A percentile compares a stretch with the other conserved stretches of the same genome.
These are phyloP conservation scores for Fomitopsis pulvina DNA, from an alignment of 768 basidiomycete species.

Conservation along the genomic window DNA sequence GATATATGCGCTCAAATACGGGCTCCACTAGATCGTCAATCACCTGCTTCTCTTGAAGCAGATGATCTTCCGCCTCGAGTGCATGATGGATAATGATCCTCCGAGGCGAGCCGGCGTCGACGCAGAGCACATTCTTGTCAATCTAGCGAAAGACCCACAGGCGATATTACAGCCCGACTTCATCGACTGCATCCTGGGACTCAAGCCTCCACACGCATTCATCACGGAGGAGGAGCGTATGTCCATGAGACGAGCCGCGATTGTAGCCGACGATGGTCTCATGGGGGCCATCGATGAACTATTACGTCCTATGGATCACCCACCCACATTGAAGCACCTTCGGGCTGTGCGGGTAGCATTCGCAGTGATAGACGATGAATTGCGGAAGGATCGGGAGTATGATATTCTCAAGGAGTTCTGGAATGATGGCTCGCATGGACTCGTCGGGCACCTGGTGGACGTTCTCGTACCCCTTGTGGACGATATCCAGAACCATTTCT, in stretches of 20 bases:
- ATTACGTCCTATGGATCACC: conserved; percentile 38
- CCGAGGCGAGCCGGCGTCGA: conserved; percentile 60
- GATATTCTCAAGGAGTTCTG: conserved; percentile 50
- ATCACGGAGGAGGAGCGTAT: conserved; percentile 57
- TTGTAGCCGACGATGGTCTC: conserved; percentile 65
- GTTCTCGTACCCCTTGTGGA: conserved; percentile 40
- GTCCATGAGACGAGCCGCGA: conserved; percentile 52
- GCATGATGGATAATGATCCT: conserved; percentile 56
- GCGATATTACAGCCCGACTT: conserved; percentile 56
- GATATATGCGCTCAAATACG: not conserved
- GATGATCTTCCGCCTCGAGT: conserved; percentile 63
- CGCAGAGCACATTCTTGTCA: conserved; percentile 61
- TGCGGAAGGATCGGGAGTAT: conserved; percentile 46
- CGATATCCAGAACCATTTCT: conserved; percentile 51
- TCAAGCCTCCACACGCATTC: conserved; percentile 51
- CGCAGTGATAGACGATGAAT: conserved; percentile 46
- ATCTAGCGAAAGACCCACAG: conserved; percentile 53
- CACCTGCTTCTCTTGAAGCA: conserved; percentile 67
- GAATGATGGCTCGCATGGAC: conserved; percentile 51
- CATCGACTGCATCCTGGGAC: conserved; percentile 48
- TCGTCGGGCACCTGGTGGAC: conserved; percentile 51
- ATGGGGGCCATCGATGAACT: conserved; percentile 59
- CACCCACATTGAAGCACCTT: conserved; percentile 44
- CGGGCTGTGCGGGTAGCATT: conserved; percentile 60
- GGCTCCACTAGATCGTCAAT: conserved; percentile 54